Conservation (phyloP, 345 rosid species). For the Garcia nutans region DNA sequence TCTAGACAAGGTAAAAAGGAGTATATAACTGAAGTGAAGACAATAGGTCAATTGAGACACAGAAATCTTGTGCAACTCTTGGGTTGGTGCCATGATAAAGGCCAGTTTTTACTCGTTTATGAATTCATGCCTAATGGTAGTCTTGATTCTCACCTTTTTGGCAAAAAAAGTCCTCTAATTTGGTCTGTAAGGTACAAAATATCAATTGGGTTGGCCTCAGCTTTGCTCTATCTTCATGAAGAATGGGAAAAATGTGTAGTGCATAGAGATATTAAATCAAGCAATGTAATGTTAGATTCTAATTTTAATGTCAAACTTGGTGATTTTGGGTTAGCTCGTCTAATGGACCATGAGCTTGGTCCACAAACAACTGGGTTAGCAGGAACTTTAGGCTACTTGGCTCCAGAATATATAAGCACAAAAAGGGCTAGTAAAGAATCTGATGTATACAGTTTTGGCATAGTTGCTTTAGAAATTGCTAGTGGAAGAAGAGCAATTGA, state of each 20-base stretch:
- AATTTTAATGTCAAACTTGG: constrained; percentile 54
- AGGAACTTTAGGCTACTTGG: constrained; percentile 49
- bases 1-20: constrained; percentile 43
- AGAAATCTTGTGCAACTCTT: constrained; percentile 56
- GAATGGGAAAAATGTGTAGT: constrained; percentile 64
- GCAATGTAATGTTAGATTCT: constrained; percentile 60
- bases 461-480: constrained; percentile 40
- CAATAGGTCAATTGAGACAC: constrained; percentile 53
- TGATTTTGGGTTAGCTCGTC: constrained; percentile 50
- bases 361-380: constrained; percentile 46
- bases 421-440: constrained; percentile 49
- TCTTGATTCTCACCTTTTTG: constrained; percentile 54
- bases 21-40: constrained; percentile 47
- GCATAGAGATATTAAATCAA: constrained; percentile 57
- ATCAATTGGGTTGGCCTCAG: constrained; percentile 49
- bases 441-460: constrained; percentile 44
- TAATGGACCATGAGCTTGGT: constrained; percentile 9
- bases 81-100: constrained; percentile 61
- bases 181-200: constrained; percentile 50
- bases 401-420: constrained; percentile 48
- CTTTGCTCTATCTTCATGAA: constrained; percentile 52
- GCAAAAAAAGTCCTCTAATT: constrained; percentile 32
- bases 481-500: constrained; percentile 35
- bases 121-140: constrained; percentile 70
- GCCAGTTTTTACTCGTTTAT: constrained; percentile 25